Evolutionary conservation across 345 rosid genomes (phyloP).

Genomic region (Gossypium arboreum): DNA sequence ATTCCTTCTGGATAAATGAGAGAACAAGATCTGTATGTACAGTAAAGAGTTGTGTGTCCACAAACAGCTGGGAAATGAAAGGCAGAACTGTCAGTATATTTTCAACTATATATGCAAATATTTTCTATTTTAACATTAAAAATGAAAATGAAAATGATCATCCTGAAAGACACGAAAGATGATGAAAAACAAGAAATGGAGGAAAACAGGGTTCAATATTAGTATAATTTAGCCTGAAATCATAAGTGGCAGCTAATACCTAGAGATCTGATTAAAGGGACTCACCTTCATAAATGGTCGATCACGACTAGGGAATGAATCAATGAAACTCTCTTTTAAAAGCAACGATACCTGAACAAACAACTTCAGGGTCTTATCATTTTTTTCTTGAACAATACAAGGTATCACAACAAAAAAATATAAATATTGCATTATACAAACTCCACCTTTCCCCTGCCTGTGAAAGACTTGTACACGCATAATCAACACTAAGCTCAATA

Average conservation of each 20-base stretch:
- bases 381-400: neutral
- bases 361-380: neutral
- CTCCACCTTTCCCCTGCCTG: neutral
- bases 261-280: neutral
- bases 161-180: neutral
- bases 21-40: constrained; percentile 93
- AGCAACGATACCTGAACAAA: constrained; percentile 77
- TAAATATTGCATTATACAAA: neutral
- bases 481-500: neutral
- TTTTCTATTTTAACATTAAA: too few relatives aligned
- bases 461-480: neutral
- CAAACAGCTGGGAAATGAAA: constrained; percentile 45
- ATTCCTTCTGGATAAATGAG: constrained; percentile 89
- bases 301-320: constrained; percentile 73
- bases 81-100: neutral
- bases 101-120: neutral
- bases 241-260: neutral
- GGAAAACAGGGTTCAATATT: neutral
- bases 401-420: neutral
- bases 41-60: constrained; percentile 95
- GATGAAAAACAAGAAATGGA: neutral
- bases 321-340: constrained; percentile 86
- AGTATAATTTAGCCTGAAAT: neutral
- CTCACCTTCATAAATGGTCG: constrained; percentile 87
- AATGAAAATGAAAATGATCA: neutral